Evolutionary conservation across 768 basidiomycete species (phyloP), one percentile per base, ranked within the genome.

Genomic region (Panus rudis): DNA sequence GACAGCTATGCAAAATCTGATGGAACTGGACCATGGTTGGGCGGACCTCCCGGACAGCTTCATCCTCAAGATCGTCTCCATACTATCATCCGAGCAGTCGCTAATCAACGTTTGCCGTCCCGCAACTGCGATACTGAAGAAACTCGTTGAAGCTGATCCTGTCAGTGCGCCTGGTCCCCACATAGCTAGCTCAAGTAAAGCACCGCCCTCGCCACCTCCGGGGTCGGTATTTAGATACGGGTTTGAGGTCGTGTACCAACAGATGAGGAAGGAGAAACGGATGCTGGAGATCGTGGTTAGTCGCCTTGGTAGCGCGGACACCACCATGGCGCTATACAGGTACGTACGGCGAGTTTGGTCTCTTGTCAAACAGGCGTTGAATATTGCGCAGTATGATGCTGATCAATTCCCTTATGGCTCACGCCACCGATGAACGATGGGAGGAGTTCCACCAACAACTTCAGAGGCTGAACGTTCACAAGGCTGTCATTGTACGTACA

Each of bases 61-160:
- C 62, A 86, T 92, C 41, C 71, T 78, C 53, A 75, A 76, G 59
- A 75, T 92, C 39, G 88, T 90, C 13, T 76, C 81, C 54, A 83
- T 87, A 51, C 70, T 90, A 20, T 79, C 87, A 0, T 85, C 87
- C 0, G 69, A 83, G 0, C 70, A 75, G 28, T 85, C 84, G 10
- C 73, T 82, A 14, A 81, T 93, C 68, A 96, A 96, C 48, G 88
- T 93, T 46, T 89, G 87, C 54, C 82, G 91, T 4, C 92, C 92
- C 25, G 92, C 91, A 1, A 92, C 88, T 32, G 81, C 86, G 25
- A 92, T 94, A 43, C 71, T 93, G 49, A 89, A 90, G 64, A 84
- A 84, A 50, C 76, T 94, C 17, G 90, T 92, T 12, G 89, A 92
- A 60, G 89, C 89, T 7, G 86, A 89, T 54, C 84, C 89, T 14